phyloP scores from a whole-genome alignment of 164 flowering plant genomes.

The Chloranthus sessilifolius region DNA sequence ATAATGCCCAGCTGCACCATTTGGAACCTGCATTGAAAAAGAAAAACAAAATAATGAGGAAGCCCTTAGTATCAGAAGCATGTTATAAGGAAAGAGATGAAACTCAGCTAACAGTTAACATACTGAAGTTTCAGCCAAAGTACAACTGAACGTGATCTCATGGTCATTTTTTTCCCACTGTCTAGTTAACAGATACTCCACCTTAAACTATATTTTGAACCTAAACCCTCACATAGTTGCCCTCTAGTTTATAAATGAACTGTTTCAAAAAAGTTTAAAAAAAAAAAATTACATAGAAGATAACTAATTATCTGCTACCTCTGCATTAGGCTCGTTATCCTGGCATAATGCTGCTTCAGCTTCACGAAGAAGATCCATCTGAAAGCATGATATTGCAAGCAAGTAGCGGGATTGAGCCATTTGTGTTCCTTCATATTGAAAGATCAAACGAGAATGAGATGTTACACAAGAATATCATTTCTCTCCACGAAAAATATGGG shows the following conservation, averaged over 20 bases:
- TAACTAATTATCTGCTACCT: constrained; percentile 46
- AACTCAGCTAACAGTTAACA: too few relatives aligned
- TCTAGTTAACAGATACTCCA: too few relatives aligned
- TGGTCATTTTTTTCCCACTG: too few relatives aligned
- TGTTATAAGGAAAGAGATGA: too few relatives aligned
- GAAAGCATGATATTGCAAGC: constrained; percentile 95
- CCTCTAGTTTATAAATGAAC: too few relatives aligned
- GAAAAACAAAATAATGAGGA: neutral
- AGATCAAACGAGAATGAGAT: constrained; percentile 12
- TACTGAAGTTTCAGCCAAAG: too few relatives aligned
- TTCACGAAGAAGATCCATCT: constrained; percentile 89
- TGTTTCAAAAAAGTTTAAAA: too few relatives aligned
- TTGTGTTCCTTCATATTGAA: constrained; percentile 61
- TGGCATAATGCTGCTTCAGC: constrained; percentile 83
- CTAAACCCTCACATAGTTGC: too few relatives aligned
- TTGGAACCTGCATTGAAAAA: constrained; percentile 67
- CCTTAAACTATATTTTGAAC: too few relatives aligned
- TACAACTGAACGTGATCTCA: too few relatives aligned
- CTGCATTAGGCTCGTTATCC: constrained; percentile 60
- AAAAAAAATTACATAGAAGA: too few relatives aligned
- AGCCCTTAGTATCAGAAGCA: neutral
- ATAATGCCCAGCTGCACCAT: constrained; percentile 99
- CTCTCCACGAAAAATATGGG: too few relatives aligned
- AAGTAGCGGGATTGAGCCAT: constrained; percentile 96
- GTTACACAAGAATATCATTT: constrained; percentile 11